Evolutionary conservation across 169 alveolate species (phyloP).

Genomic region (Perkinsus marinus): DNA sequence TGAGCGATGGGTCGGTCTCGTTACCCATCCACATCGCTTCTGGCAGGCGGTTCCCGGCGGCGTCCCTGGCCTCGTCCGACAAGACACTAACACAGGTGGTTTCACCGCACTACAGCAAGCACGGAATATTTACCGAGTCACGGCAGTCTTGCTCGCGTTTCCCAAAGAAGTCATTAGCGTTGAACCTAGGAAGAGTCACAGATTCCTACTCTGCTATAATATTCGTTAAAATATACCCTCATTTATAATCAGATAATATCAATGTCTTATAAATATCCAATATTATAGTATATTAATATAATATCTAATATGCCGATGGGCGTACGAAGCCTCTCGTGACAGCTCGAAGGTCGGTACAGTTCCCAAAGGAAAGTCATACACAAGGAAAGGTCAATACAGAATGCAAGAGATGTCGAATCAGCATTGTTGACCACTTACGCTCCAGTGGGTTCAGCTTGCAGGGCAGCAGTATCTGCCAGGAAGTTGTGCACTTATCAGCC

Average conservation of each 20-base stretch:
- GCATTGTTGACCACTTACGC: neutral
- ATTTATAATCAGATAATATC: too few relatives aligned
- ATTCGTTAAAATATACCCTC: too few relatives aligned
- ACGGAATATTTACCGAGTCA: neutral
- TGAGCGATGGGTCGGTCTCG: neutral
- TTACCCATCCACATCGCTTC: neutral
- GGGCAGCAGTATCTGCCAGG: neutral
- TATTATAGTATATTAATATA: too few relatives aligned
- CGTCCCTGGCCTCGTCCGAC: neutral
- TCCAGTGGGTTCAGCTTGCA: neutral
- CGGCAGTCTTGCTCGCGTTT: neutral
- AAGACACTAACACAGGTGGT: neutral
- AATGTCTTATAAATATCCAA: too few relatives aligned
- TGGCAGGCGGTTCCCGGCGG: neutral
- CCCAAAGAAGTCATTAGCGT: neutral
- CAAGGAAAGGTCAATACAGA: too few relatives aligned
- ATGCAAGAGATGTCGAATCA: too few relatives aligned
- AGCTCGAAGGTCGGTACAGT: too few relatives aligned
- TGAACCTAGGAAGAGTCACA: neutral
- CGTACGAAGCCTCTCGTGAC: too few relatives aligned
- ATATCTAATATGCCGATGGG: too few relatives aligned
- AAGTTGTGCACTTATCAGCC: neutral
- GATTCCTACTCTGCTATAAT: too few relatives aligned
- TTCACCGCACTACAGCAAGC: too few relatives aligned
- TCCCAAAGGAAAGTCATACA: too few relatives aligned